A percentile compares a stretch with the other conserved stretches of the same genome.
Evolutionary conservation across 352 stramenopile genomes (phyloP).

Genomic region (Phytophthora gonapodyides): DNA sequence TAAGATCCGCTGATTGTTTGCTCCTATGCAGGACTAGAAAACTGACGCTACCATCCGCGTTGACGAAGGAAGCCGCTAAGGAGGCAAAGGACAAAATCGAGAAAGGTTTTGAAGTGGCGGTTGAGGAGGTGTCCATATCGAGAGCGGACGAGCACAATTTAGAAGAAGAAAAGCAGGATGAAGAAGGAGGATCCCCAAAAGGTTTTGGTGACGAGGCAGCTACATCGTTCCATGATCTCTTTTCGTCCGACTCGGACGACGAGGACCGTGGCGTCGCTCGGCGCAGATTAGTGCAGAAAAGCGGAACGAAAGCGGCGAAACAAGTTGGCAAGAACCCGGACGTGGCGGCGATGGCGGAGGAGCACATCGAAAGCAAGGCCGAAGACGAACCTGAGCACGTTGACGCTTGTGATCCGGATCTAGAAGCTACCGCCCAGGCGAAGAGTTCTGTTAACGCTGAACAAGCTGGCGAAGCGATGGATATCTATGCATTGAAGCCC

Average conservation of each 20-base stretch:
- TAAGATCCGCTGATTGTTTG: conserved; percentile 10
- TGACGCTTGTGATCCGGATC: conserved; percentile 1
- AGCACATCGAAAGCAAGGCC: no score
- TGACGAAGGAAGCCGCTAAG: conserved; percentile 41
- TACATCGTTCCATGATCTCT: conserved; percentile 25
- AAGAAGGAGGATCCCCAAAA: neutral
- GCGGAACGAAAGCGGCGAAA: conserved; percentile 17
- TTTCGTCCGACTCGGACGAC: conserved; percentile 38
- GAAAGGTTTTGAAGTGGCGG: conserved; percentile 35
- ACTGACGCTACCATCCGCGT: conserved; percentile 38
- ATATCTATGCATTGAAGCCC: conserved; percentile 27
- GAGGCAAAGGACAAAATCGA: conserved; percentile 45
- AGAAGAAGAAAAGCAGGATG: conserved; percentile 7
- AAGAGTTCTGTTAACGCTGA: conserved; percentile 3
- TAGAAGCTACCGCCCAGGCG: conserved; percentile 5
- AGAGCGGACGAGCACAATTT: neutral
- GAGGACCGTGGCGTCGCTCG: neutral
- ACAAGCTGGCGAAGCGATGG: neutral
- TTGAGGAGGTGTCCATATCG: neutral
- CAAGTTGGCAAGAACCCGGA: neutral
- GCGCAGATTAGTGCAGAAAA: conserved; percentile 11
- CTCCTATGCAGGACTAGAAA: conserved; percentile 16
- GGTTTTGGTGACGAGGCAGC: conserved; percentile 7
- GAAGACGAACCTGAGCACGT: no score
- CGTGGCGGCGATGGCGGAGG: neutral